Percentiles rank a stretch among this genome's conserved stretches.
Conservation (phyloP, 108 stramenopile genomes). For the Conticribra weissflogii region DNA sequence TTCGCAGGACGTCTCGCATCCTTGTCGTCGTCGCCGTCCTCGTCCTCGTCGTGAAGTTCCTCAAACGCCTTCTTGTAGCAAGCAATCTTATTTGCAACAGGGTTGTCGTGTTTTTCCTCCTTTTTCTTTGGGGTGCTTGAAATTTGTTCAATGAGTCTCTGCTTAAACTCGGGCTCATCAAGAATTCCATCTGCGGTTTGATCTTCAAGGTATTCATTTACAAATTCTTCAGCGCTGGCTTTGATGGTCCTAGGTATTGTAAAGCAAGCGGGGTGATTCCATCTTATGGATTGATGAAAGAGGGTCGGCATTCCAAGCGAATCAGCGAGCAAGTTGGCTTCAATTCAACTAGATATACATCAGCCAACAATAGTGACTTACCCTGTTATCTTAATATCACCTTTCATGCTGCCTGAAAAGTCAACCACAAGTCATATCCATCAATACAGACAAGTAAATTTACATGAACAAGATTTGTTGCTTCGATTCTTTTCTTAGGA, state of each 20-base stretch:
- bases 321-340: neutral
- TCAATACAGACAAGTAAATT: no score
- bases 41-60: constrained; percentile 19
- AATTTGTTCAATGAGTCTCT: constrained; percentile 39
- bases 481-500: no score
- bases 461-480: no score
- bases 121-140: constrained; percentile 30
- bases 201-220: constrained; percentile 56
- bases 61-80: constrained; percentile 16
- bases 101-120: constrained; percentile 19
- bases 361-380: neutral
- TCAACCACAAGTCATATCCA: neutral
- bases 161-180: constrained; percentile 16
- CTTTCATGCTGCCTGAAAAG: constrained; percentile 8
- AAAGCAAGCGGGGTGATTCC: constrained; percentile 60
- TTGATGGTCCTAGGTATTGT: constrained; percentile 55
- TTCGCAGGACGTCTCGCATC: constrained; percentile 48
- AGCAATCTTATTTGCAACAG: constrained; percentile 18
- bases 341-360: neutral
- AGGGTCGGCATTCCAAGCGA: no score
- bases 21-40: constrained; percentile 40
- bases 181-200: constrained; percentile 37
- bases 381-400: constrained; percentile 3
- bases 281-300: no score
- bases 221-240: constrained; percentile 49